Base-by-base conservation (phyloP, 176 grass and related monocot genomes). In the Aegilops bicornis region DNA sequence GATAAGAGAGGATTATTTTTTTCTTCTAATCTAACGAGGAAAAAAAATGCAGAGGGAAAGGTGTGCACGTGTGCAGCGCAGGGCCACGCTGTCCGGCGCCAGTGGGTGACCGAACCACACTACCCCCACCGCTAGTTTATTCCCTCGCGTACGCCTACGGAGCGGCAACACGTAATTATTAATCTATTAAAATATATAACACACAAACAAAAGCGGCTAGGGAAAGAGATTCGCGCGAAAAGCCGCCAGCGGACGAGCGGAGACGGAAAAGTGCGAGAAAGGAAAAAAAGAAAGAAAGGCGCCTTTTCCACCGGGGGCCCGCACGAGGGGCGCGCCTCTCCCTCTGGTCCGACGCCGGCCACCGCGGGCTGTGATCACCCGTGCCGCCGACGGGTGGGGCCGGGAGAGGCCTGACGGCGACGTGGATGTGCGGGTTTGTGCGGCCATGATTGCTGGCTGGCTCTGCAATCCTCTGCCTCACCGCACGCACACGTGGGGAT, bases 311-410 rank as follows among this genome's bases (percentile, higher is more conserved):
- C 40, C 19, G 20, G 22, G 19, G 4, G 2, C 4, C 83, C 83
- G 90, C 87, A 92, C 87, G 90, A 86, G 87, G 90, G 87, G 80
- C 42, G 42, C 39, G 39, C 10, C 42, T 43, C 42, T 42, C 37
- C 36, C 6, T 39, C 40, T 12, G 42, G 42, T 4, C 43, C 43
- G 43, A 47, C 43, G 43, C 43, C 43, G 43, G 12, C 40, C 59
- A 25, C 62, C 14, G 43, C 62, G 7, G 11, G 7, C 2, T 63
- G 3, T 4, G 4, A 15, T 1, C 43, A 52, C 61, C 6, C 62
- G 40, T 27, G 30, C 2, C 1, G 13, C 54, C 40, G 69, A 61
- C 5, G 20, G 0, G 69, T 12, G 82, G 52, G 54, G 15, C 23
- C 22, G 0, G 0, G 0, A 3, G 6, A 4, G 31, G 45, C 10